Evolutionary conservation across 768 basidiomycete species (phyloP).

Genomic region (Punctularia strigosozonata): DNA sequence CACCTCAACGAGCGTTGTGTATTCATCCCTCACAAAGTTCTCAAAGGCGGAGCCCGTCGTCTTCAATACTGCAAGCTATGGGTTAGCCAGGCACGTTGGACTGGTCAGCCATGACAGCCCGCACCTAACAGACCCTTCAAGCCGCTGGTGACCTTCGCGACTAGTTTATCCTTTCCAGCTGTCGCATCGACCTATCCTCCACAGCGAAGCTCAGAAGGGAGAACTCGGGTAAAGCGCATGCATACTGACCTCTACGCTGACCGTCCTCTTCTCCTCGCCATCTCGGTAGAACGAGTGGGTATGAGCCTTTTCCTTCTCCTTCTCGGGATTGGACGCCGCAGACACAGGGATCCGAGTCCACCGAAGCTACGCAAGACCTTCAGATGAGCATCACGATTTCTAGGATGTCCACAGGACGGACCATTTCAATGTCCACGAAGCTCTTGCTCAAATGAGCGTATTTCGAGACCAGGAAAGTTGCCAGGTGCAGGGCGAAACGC

Average conservation of each 20-base stretch:
- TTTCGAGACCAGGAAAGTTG: slow-evolving; percentile 67
- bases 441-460: slow-evolving; percentile 69
- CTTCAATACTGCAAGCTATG: slow-evolving; percentile 58
- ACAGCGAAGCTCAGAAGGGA: too few species aligned
- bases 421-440: slow-evolving; percentile 63
- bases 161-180: slow-evolving; percentile 46
- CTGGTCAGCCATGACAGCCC: slow-evolving; percentile 10
- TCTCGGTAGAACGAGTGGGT: slow-evolving; percentile 78
- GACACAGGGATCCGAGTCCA: slow-evolving; percentile 77
- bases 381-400: too few species aligned
- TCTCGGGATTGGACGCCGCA: slow-evolving; percentile 14
- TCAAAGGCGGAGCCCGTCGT: slow-evolving; percentile 80
- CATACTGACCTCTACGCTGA: slow-evolving; percentile 38
- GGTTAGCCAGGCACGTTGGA: not conserved
- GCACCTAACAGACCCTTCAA: slow-evolving; percentile 72
- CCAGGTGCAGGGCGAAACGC: slow-evolving; percentile 81
- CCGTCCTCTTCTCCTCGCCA: slow-evolving; percentile 78
- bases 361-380: too few species aligned
- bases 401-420: too few species aligned
- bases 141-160: slow-evolving; percentile 55
- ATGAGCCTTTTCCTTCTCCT: slow-evolving; percentile 35
- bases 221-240: too few species aligned
- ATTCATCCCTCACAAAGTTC: slow-evolving; percentile 73
- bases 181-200: slow-evolving; percentile 49
- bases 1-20: slow-evolving; percentile 74